Evolutionary conservation across 257 asterid genomes (phyloP).

Genomic region (Petunia secreta): DNA sequence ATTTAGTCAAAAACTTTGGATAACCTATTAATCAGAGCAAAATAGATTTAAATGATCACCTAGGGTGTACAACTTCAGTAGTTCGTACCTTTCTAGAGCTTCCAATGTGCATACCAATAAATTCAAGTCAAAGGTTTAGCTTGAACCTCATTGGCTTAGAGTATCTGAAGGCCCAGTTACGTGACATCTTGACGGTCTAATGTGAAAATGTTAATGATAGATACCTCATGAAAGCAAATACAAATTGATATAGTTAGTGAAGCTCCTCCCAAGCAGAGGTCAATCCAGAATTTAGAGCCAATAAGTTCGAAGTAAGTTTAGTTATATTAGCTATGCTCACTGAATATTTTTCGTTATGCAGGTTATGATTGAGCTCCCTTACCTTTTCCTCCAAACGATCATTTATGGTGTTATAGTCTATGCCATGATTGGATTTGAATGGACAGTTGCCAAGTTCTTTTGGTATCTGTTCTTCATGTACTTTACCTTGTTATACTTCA

Average conservation of each 20-base stretch:
- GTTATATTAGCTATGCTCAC: background rate
- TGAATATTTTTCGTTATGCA: slow-evolving; percentile 23
- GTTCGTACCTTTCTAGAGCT: background rate
- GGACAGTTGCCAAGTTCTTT: slow-evolving; percentile 65
- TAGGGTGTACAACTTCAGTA: background rate
- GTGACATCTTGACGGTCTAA: background rate
- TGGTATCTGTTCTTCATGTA: slow-evolving; percentile 81
- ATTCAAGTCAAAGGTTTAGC: background rate
- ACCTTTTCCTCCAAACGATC: slow-evolving; percentile 60
- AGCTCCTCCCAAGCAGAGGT: background rate
- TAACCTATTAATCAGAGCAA: background rate
- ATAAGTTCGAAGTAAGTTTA: background rate
- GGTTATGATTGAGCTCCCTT: slow-evolving; percentile 73
- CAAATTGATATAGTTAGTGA: too few relatives aligned
- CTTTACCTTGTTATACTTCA: slow-evolving; percentile 80
- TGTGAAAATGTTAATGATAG: background rate
- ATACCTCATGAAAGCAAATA: too few relatives aligned
- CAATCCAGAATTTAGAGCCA: background rate
- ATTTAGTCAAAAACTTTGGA: background rate
- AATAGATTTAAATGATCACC: background rate
- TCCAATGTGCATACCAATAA: background rate
- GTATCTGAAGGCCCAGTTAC: background rate
- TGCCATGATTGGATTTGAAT: slow-evolving; percentile 80
- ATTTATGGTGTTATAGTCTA: slow-evolving; percentile 67
- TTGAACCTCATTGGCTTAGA: background rate